Conservation (phyloP, 1,284 basidiomycete species). For the Papiliotrema nemorosa region DNA sequence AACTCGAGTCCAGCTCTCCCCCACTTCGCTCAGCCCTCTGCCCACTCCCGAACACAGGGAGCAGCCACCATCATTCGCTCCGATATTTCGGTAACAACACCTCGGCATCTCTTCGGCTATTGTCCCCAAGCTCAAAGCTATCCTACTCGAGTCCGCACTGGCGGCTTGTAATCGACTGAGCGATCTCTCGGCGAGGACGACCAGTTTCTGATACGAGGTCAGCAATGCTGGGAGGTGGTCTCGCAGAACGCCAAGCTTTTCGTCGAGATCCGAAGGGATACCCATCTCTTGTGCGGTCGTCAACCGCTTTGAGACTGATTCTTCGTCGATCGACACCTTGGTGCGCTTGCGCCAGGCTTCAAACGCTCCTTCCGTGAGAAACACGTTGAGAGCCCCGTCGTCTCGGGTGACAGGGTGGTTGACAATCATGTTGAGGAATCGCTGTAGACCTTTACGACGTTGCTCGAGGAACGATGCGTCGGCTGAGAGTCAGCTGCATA, state of each 20-base stretch:
- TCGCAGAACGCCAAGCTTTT: slow-evolving; percentile 73
- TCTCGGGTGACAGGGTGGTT: slow-evolving; percentile 87
- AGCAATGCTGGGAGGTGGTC: slow-evolving; percentile 68
- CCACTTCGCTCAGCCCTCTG: slow-evolving; percentile 64
- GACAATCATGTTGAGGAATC: slow-evolving; percentile 74
- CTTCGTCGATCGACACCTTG: slow-evolving; percentile 70
- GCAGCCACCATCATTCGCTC: slow-evolving; percentile 57
- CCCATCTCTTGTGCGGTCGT: slow-evolving; percentile 83
- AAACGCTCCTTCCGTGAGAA: slow-evolving; percentile 74
- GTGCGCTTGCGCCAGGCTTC: slow-evolving; percentile 74
- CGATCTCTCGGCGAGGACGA: slow-evolving; percentile 76
- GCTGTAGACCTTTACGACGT: slow-evolving; percentile 74
- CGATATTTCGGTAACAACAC: slow-evolving; percentile 49
- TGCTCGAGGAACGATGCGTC: slow-evolving; percentile 86
- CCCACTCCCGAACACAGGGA: slow-evolving; percentile 77
- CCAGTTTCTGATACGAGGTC: slow-evolving; percentile 78
- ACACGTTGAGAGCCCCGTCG: slow-evolving; percentile 74
- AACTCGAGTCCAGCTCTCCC: slow-evolving; percentile 66
- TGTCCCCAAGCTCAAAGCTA: slow-evolving; percentile 76
- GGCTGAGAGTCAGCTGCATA: slow-evolving; percentile 51
- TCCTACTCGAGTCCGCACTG: slow-evolving; percentile 73
- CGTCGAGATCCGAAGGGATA: slow-evolving; percentile 84
- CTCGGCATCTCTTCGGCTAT: slow-evolving; percentile 58
- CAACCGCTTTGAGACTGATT: slow-evolving; percentile 72
- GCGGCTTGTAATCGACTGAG: slow-evolving; percentile 80